Evolutionary conservation across 805 yeast species (phyloP).

Genomic region (Zygoascus ofunaensis): DNA sequence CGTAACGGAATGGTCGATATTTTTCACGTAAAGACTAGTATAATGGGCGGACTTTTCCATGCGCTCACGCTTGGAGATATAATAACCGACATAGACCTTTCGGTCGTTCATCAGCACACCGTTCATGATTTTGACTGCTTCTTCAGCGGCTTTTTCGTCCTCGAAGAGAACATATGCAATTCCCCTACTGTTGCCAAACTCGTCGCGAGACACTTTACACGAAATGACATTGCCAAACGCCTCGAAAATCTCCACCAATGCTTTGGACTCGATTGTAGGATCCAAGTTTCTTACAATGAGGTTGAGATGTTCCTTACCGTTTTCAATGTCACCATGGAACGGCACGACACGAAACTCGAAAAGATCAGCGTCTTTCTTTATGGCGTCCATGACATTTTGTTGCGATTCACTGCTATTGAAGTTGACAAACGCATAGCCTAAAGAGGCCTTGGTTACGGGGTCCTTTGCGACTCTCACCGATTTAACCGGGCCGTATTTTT

Average conservation of each 20-base stretch:
- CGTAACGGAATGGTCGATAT: slow-evolving; percentile 35
- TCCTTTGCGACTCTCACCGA: slow-evolving; percentile 90
- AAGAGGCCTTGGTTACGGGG: slow-evolving; percentile 75
- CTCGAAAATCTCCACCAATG: slow-evolving; percentile 43
- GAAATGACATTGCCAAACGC: slow-evolving; percentile 43
- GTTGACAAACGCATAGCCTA: slow-evolving; percentile 90
- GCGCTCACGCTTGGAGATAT: slow-evolving; percentile 56
- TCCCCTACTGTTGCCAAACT: slow-evolving; percentile 38
- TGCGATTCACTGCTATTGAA: slow-evolving; percentile 38
- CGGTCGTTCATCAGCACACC: slow-evolving; percentile 32
- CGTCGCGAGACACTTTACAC: slow-evolving; percentile 41
- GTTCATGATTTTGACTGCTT: slow-evolving; percentile 49
- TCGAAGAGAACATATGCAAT: slow-evolving; percentile 64
- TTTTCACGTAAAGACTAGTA: slow-evolving; percentile 46
- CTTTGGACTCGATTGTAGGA: slow-evolving; percentile 44
- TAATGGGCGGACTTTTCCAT: slow-evolving; percentile 40
- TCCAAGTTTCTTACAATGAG: slow-evolving; percentile 46
- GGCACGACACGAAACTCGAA: background rate
- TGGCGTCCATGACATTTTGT: background rate
- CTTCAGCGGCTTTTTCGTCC: slow-evolving; percentile 48
- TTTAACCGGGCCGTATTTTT: slow-evolving; percentile 68
- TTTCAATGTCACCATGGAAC: background rate
- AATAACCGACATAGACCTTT: slow-evolving; percentile 46
- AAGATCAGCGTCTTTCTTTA: background rate
- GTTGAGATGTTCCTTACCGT: slow-evolving; percentile 15